Evolutionary conservation across 106 monocot species (phyloP).

Genomic region (Gastrodia elata): DNA sequence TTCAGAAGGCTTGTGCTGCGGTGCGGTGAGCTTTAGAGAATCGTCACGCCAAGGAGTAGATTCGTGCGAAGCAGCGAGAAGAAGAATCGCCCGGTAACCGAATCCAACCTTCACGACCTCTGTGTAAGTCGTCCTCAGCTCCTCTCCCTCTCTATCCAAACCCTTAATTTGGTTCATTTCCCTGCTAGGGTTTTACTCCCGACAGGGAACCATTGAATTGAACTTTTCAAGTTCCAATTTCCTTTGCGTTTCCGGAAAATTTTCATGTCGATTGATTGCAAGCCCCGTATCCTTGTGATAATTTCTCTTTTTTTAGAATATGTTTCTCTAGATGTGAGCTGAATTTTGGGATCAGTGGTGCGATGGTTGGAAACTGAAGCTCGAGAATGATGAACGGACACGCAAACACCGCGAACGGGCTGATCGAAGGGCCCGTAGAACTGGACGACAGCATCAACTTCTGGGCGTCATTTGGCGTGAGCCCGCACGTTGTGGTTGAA

Average conservation of each 20-base stretch:
- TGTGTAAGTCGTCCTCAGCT: conserved; percentile 3
- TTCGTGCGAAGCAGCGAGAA: background rate
- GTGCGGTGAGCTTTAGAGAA: conserved; percentile 24
- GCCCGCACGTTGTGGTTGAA: conserved; percentile 43
- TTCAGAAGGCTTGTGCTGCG: conserved; percentile 9
- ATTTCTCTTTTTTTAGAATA: background rate
- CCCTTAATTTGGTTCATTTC: conserved; percentile 5
- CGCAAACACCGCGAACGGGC: conserved; percentile 23
- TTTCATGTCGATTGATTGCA: conserved; percentile 1
- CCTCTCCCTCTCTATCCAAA: background rate
- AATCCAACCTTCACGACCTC: background rate
- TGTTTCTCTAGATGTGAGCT: background rate
- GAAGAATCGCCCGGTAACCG: conserved; percentile 7
- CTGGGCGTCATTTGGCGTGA: conserved; percentile 53
- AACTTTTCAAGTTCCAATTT: background rate
- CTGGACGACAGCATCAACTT: conserved; percentile 67
- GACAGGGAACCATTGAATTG: too few relatives aligned
- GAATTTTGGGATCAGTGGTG: background rate
- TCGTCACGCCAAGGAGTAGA: conserved; percentile 11
- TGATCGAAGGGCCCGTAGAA: conserved; percentile 40
- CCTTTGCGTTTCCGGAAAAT: background rate
- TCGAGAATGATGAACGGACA: conserved; percentile 30
- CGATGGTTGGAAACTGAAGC: background rate
- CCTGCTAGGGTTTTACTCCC: background rate
- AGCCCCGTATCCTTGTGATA: background rate